Evolutionary conservation across 768 basidiomycete genomes (phyloP), one percentile per base, ranked within the genome.

Genomic region (Boletales sp.): DNA sequence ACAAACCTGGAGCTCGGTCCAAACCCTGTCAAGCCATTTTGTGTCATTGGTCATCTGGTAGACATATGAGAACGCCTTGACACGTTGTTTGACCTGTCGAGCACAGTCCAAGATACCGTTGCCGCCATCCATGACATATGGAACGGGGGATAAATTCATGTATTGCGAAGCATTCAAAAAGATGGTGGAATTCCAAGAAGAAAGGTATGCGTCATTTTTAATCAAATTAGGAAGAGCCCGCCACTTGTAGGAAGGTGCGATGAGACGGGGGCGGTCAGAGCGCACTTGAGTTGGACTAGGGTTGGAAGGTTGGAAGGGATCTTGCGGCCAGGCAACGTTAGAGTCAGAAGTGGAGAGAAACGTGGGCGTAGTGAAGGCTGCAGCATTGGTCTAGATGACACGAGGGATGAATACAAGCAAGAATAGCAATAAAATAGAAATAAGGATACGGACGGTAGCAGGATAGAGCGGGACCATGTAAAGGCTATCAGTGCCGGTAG

Each of bases 241-340:
- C 95, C 97, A 98, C 69, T 92, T 94, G 78, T 93, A 94, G 10
- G 77, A 59, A 19, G 95, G 93, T 14, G 95, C 97, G 58, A 97
- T 86, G 43, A 99, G 78, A 39, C 90, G 87, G 21, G 97, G 97
- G 53, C 94, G 87, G 61, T 90, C 86, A 9, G 83, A 58, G 40
- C 92, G 86, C 31, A 84, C 74, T 43, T 66, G 68, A 34, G 83
- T 82, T n/a, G 78, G 75, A 37, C 65, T 66, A 10, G 90, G 84
- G 56, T 67, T 83, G 34, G 80, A 62, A 17, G 92, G 87, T 39
- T 81, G 65, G 65, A 84, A 90, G 7, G 89, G 63, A 66, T 98
- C 95, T 42, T 72, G 58, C 4, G 92, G 93, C 94, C 94, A 97
- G 7, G 81, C 68, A 52, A 81, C 64, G 37, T 72, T 66, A 21